Percentiles rank a stretch among this genome's conserved stretches.
Evolutionary conservation across 2,329 filamentous ascomycete genomes (phyloP).

Genomic region (Apiospora rasikravindrae): DNA sequence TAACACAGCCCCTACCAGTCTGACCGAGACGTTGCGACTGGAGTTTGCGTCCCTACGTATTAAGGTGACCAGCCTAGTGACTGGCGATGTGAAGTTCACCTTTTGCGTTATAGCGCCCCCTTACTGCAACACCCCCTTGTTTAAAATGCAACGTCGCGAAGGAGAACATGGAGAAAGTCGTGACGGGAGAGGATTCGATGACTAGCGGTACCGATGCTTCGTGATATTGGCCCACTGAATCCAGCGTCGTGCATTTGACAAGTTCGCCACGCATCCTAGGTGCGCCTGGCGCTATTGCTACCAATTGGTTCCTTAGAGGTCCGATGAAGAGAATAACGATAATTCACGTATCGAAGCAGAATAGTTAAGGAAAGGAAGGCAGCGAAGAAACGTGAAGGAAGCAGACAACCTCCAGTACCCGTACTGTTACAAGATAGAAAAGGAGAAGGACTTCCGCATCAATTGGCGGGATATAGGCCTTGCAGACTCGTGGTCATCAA

Average conservation of each 20-base stretch:
- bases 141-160: background rate
- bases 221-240: background rate
- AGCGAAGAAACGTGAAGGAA: background rate
- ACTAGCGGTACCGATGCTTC: background rate
- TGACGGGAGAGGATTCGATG: background rate
- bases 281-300: too few relatives aligned
- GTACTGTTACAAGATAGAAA: background rate
- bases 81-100: background rate
- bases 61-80: background rate
- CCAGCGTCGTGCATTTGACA: background rate
- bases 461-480: too few relatives aligned
- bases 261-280: background rate
- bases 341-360: too few relatives aligned
- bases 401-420: too few relatives aligned
- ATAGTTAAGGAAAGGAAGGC: background rate
- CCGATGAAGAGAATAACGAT: too few relatives aligned
- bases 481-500: too few relatives aligned
- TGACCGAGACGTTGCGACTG: too few relatives aligned
- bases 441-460: too few relatives aligned
- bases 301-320: too few relatives aligned
- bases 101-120: too few relatives aligned
- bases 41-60: background rate
- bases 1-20: too few relatives aligned
- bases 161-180: background rate
- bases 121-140: too few relatives aligned